Evolutionary conservation across 148 eudicot genomes (phyloP).

Genomic region (Spergularia marina): DNA sequence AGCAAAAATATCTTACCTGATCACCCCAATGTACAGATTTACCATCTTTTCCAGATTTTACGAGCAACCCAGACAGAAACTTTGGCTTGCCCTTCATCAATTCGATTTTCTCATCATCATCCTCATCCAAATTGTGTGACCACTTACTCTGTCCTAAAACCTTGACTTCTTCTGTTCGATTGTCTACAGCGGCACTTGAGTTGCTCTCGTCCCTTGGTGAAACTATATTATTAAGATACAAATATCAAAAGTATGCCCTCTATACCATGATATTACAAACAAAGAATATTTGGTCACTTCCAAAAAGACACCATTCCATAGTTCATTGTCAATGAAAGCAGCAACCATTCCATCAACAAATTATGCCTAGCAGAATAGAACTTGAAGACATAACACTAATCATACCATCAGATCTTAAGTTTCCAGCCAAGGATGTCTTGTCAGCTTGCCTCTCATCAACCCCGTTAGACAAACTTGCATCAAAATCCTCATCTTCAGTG

Average conservation of each 20-base stretch:
- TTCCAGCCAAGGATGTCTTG: constrained; percentile 26
- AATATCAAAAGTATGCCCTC: constrained; percentile 5
- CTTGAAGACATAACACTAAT: constrained; percentile 3
- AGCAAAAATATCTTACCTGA: constrained; percentile 55
- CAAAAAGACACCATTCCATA: background rate
- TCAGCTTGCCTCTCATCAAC: constrained; percentile 42
- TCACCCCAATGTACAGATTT: constrained; percentile 97
- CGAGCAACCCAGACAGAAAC: constrained; percentile 53
- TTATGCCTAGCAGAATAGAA: background rate
- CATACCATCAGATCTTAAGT: constrained; percentile 45
- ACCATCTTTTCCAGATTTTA: constrained; percentile 67
- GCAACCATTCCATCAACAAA: background rate
- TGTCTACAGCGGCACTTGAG: constrained; percentile 40
- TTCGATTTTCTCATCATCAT: constrained; percentile 35
- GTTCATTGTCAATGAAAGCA: background rate
- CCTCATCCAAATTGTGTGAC: constrained; percentile 79
- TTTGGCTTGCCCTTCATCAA: constrained; percentile 34
- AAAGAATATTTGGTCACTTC: background rate
- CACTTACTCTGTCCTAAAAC: constrained; percentile 92
- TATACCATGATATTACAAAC: background rate
- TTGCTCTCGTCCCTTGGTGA: constrained; percentile 34
- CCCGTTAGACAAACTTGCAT: constrained; percentile 30
- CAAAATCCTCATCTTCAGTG: constrained; percentile 64
- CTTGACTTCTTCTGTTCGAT: constrained; percentile 61
- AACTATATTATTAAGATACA: constrained; percentile 37